phyloP scores from a whole-genome alignment of 1,284 basidiomycete species.

The Sanghuangporus baumii region DNA sequence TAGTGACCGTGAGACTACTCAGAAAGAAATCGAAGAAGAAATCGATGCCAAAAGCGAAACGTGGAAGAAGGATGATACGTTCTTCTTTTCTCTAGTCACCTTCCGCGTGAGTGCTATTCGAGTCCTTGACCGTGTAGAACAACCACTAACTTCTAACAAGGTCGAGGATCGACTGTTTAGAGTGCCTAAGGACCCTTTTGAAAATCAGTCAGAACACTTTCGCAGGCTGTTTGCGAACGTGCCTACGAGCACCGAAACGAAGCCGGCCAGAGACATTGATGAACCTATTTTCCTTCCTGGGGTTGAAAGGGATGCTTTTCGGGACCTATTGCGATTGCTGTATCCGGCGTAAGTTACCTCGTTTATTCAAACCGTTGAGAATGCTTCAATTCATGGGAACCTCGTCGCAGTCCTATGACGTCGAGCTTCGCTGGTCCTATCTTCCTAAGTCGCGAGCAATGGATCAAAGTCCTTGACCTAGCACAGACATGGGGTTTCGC shows the following conservation, averaged over 20 bases:
- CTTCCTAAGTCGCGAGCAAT: not conserved
- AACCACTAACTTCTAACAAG: not conserved
- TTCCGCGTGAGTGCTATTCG: not conserved
- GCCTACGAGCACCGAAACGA: not conserved
- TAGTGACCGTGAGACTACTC: not conserved
- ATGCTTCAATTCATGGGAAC: not conserved
- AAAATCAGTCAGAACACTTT: constrained; percentile 10
- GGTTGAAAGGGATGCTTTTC: not conserved
- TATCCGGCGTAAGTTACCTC: constrained; percentile 2
- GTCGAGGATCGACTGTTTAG: constrained; percentile 9
- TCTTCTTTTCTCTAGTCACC: not conserved
- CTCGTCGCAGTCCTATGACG: not conserved
- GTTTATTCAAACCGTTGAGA: not conserved
- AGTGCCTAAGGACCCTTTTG: constrained; percentile 5
- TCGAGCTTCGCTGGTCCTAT: not conserved
- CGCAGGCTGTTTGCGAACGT: constrained; percentile 4
- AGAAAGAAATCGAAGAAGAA: not conserved
- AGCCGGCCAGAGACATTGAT: not conserved
- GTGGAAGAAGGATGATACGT: not conserved
- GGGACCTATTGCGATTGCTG: constrained; percentile 1
- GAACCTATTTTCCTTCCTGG: constrained; percentile 6
- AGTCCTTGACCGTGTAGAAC: not conserved
- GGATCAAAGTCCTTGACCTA: constrained; percentile 2
- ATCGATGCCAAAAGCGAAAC: not conserved
- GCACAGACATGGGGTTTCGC: constrained; percentile 11